Percentiles rank a stretch among this genome's conserved stretches.
These are phyloP conservation scores for Brettanomyces custersianus DNA, from an alignment of 805 yeast species.

Conservation along the genomic window DNA sequence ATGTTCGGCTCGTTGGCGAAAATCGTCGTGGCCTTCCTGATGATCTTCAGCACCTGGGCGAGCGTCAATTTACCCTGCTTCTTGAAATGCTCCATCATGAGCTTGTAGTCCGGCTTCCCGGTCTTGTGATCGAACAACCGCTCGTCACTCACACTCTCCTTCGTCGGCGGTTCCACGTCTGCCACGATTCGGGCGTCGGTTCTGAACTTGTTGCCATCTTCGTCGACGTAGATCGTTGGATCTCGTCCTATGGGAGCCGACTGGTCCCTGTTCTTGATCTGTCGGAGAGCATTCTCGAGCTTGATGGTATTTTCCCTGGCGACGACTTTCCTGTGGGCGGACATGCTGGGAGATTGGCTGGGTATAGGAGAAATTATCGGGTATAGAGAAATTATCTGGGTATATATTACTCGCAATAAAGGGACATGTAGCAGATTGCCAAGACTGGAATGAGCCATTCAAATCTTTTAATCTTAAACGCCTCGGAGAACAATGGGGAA, in stretches of 20 bases:
- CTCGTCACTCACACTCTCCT: constrained; percentile 53
- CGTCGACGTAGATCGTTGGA: constrained; percentile 38
- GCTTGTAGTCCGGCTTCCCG: constrained; percentile 66
- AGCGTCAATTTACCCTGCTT: constrained; percentile 74
- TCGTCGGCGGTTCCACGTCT: constrained; percentile 59
- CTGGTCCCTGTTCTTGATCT: constrained; percentile 14
- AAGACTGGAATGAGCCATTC: too few species aligned
- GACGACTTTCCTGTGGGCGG: constrained; percentile 8
- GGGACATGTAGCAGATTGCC: too few species aligned
- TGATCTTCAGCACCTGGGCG: constrained; percentile 59
- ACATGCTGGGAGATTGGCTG: constrained; percentile 1
- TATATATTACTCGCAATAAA: too few species aligned
- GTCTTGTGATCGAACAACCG: constrained; percentile 50
- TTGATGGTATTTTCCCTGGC: constrained; percentile 40
- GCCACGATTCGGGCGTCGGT: constrained; percentile 52
- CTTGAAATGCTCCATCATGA: constrained; percentile 64
- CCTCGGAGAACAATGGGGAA: too few species aligned
- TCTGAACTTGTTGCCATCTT: constrained; percentile 46
- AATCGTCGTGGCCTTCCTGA: constrained; percentile 53
- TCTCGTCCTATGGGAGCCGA: constrained; percentile 16
- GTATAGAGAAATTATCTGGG: too few species aligned
- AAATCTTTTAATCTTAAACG: too few species aligned
- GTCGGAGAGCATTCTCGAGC: constrained; percentile 33
- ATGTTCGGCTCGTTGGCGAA: constrained; percentile 70
- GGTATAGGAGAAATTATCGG: too few species aligned